Evolutionary conservation across 2,329 filamentous ascomycete genomes (phyloP).

Genomic region (Colletotrichum cereale): DNA sequence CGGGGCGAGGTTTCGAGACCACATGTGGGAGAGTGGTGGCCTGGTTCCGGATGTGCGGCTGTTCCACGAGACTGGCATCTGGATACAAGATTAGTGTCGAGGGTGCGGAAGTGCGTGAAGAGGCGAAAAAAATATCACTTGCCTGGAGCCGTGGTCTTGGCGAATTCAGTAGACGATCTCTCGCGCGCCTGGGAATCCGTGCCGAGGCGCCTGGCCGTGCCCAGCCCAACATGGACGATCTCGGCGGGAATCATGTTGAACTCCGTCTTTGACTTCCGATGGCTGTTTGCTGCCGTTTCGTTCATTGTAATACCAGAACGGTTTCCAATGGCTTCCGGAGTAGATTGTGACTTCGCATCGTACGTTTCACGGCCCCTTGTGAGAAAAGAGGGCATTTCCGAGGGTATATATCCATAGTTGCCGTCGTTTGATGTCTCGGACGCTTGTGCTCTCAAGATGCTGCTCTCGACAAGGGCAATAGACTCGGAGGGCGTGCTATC

Average conservation of each 20-base stretch:
- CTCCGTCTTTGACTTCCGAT: conserved; percentile 31
- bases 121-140: not conserved
- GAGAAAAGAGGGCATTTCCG: not conserved
- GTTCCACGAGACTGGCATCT: not conserved
- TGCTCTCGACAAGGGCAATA: not conserved
- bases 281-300: not conserved
- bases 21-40: not conserved
- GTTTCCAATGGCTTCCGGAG: not conserved
- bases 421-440: not conserved
- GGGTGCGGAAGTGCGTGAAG: not conserved
- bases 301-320: not conserved
- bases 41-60: not conserved
- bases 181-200: not conserved
- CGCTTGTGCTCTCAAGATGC: not conserved
- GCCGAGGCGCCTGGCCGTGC: not conserved
- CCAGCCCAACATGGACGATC: not conserved
- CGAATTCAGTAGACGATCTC: conserved; percentile 24
- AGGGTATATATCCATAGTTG: not conserved
- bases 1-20: not conserved
- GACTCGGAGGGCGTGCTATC: not conserved
- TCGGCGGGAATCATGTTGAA: not conserved
- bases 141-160: not conserved
- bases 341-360: not conserved
- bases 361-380: no score
- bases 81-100: not conserved